A percentile compares a stretch with the other conserved stretches of the same genome.
These are phyloP conservation scores for Avena sativa DNA, from an alignment of 176 grass and related monocot species.

Conservation along the genomic window DNA sequence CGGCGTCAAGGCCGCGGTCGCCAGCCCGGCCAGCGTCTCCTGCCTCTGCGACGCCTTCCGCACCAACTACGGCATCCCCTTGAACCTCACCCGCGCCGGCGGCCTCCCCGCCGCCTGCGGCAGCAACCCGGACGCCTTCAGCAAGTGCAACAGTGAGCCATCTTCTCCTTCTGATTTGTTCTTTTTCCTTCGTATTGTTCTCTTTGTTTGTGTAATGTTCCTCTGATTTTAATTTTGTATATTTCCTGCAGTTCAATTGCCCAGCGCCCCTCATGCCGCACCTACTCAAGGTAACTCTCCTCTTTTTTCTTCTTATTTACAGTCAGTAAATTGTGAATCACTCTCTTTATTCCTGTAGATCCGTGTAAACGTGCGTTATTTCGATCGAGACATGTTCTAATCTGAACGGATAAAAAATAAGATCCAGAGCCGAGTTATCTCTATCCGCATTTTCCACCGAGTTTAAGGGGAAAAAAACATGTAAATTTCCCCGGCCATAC, in stretches of 20 bases:
- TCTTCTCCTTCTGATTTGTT: not conserved
- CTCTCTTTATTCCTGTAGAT: not conserved
- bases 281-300: slow-evolving; percentile 42
- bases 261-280: slow-evolving; percentile 20
- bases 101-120: slow-evolving; percentile 64
- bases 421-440: not conserved
- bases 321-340: not conserved
- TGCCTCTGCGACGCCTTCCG: slow-evolving; percentile 58
- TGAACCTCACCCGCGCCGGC: slow-evolving; percentile 67
- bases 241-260: slow-evolving; percentile 43
- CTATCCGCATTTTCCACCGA: not conserved
- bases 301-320: not conserved
- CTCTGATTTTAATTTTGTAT: not conserved
- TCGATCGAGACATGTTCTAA: not conserved
- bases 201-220: not conserved
- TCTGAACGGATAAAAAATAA: not conserved
- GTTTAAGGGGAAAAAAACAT: not conserved
- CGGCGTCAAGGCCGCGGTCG: slow-evolving; percentile 48
- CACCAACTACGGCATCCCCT: slow-evolving; percentile 18
- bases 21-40: slow-evolving; percentile 40
- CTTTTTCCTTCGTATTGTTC: not conserved
- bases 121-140: slow-evolving; percentile 46
- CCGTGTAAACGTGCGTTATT: not conserved
- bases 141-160: slow-evolving; percentile 58
- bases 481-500: not conserved